Conservation (phyloP, 108 stramenopile species). For the Seminavis robusta region DNA sequence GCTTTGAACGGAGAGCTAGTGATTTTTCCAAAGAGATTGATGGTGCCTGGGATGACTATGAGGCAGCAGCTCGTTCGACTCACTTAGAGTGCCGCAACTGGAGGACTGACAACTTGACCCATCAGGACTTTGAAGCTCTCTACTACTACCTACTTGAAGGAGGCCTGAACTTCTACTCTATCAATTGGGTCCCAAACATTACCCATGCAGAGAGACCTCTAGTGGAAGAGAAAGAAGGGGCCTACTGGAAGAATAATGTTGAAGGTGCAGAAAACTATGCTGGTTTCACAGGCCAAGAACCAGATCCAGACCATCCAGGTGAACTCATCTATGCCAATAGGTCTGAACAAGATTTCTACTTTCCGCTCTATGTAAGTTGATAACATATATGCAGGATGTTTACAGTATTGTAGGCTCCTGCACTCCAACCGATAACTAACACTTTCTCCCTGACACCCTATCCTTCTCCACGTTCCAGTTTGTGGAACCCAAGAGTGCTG, state of each 20-base stretch:
- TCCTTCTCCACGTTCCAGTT: too few species aligned
- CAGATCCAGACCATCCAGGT: not conserved
- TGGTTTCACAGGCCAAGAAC: not conserved
- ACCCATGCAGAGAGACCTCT: not conserved
- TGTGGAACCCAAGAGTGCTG: conserved; percentile 1
- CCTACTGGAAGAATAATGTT: not conserved
- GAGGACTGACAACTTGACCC: not conserved
- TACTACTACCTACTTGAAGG: conserved; percentile 7
- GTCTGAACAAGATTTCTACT: conserved; percentile 8
- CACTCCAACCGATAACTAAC: too few species aligned
- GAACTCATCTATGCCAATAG: not conserved
- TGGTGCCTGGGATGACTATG: conserved; percentile 4
- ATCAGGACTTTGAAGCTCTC: conserved; percentile 12
- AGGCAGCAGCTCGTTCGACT: conserved; percentile 13
- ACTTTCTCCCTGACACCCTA: too few species aligned
- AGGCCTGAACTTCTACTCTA: conserved; percentile 5
- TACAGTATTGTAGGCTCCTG: too few species aligned
- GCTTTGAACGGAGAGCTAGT: conserved; percentile 3
- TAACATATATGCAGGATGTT: too few species aligned
- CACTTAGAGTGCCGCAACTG: conserved; percentile 12
- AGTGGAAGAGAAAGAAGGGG: not conserved
- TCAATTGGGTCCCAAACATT: conserved; percentile 14
- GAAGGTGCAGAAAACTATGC: too few species aligned
- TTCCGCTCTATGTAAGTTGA: too few species aligned
- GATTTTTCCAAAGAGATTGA: conserved; percentile 10